These are phyloP conservation scores for Metarhizium brunneum DNA, from an alignment of 2,329 filamentous ascomycete species.

Conservation along the genomic window DNA sequence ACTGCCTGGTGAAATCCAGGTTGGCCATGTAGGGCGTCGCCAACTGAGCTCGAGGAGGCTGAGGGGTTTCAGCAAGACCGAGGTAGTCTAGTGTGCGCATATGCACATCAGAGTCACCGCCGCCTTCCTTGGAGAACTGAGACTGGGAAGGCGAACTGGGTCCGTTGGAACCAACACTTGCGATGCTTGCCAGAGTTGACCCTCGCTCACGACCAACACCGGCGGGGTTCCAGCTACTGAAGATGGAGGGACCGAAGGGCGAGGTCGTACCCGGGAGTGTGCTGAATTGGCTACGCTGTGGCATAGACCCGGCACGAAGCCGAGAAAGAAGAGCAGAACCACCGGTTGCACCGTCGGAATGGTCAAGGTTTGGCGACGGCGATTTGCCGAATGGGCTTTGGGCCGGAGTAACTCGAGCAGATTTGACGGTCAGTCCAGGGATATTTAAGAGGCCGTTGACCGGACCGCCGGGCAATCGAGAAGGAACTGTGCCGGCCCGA, in stretches of 20 bases:
- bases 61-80: conserved; percentile 86
- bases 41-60: conserved; percentile 65
- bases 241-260: conserved; percentile 84
- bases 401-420: conserved; percentile 75
- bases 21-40: conserved; percentile 68
- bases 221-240: conserved; percentile 73
- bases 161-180: conserved; percentile 85
- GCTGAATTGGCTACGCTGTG: conserved; percentile 66
- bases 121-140: conserved; percentile 75
- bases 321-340: conserved; percentile 73
- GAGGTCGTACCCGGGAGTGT: conserved; percentile 45
- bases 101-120: conserved; percentile 76
- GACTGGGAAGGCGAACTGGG: conserved; percentile 82
- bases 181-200: conserved; percentile 71
- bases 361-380: conserved; percentile 44
- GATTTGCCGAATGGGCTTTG: conserved; percentile 75
- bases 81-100: conserved; percentile 92
- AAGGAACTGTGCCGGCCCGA: conserved; percentile 91
- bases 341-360: conserved; percentile 36
- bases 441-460: conserved; percentile 49
- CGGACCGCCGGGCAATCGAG: conserved; percentile 73
- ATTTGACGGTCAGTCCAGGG: conserved; percentile 58
- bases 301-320: conserved; percentile 87
- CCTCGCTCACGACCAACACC: conserved; percentile 66
- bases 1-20: conserved; percentile 65